phyloP scores from a whole-genome alignment of 2,329 filamentous ascomycete genomes.

The Trichoderma endophyticum region DNA sequence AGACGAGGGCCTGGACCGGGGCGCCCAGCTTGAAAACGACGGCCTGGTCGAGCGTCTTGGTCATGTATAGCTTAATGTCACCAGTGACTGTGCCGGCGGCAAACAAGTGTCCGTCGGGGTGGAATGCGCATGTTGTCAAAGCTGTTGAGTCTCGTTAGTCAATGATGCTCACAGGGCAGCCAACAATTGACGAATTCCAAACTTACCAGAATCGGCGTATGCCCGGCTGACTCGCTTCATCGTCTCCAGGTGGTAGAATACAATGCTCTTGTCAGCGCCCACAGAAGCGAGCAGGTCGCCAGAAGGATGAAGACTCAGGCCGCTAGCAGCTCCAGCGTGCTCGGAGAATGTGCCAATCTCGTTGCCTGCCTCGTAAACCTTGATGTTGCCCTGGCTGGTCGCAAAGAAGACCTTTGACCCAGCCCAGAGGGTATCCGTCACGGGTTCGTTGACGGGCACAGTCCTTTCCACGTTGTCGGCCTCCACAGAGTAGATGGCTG shows the following conservation, averaged over 20 bases:
- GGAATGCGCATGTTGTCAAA: slow-evolving; percentile 77
- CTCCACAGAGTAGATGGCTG: slow-evolving; percentile 71
- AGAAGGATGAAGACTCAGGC: slow-evolving; percentile 76
- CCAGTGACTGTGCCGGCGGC: slow-evolving; percentile 78
- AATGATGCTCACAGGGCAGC: not conserved
- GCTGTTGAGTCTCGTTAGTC: slow-evolving; percentile 44
- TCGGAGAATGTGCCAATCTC: slow-evolving; percentile 70
- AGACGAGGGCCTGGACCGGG: slow-evolving; percentile 72
- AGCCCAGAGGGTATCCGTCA: slow-evolving; percentile 64
- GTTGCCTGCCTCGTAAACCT: slow-evolving; percentile 70
- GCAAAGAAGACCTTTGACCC: slow-evolving; percentile 68
- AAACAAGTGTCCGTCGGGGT: slow-evolving; percentile 93
- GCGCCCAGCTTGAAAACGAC: slow-evolving; percentile 69
- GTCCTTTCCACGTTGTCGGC: slow-evolving; percentile 65
- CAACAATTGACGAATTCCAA: not conserved
- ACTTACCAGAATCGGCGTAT: slow-evolving; percentile 75
- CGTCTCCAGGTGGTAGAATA: slow-evolving; percentile 75
- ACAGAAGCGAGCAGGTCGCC: slow-evolving; percentile 82
- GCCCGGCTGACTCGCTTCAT: slow-evolving; percentile 71
- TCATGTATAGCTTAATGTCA: slow-evolving; percentile 84
- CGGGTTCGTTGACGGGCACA: slow-evolving; percentile 62
- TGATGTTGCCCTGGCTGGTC: slow-evolving; percentile 73
- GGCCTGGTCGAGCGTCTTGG: slow-evolving; percentile 72
- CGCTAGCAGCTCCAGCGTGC: slow-evolving; percentile 78
- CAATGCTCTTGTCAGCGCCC: slow-evolving; percentile 86